phyloP scores from a whole-genome alignment of 1,284 basidiomycete species.

The Leccinum pseudoinsigne region DNA sequence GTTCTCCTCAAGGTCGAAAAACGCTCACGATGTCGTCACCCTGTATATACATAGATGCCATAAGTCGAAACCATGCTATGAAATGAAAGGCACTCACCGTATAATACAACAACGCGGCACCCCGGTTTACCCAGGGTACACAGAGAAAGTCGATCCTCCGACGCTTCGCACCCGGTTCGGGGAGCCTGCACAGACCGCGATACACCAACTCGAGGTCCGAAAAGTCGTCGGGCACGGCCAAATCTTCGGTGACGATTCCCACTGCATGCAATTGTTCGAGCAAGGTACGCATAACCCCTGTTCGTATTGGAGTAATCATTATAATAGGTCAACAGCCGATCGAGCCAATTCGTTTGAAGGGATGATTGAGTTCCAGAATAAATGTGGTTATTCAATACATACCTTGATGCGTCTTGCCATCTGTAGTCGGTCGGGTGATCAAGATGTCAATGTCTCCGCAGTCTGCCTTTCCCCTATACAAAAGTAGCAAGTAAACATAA shows the following conservation, averaged over 20 bases:
- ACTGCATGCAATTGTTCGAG: constrained; percentile 55
- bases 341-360: constrained; percentile 1
- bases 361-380: background rate
- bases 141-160: constrained; percentile 84
- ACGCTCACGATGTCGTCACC: constrained; percentile 79
- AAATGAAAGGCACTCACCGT: constrained; percentile 51
- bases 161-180: constrained; percentile 42
- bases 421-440: constrained; percentile 71
- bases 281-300: constrained; percentile 60
- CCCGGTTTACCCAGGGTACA: constrained; percentile 75
- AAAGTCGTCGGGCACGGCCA: constrained; percentile 69
- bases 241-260: constrained; percentile 74
- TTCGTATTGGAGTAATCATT: background rate
- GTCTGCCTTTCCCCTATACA: constrained; percentile 63
- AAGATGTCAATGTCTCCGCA: constrained; percentile 93
- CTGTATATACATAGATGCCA: constrained; percentile 32
- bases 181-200: constrained; percentile 72
- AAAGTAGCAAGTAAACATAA: constrained; percentile 4
- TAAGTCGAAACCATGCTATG: background rate
- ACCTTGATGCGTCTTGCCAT: constrained; percentile 76
- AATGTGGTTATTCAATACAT: background rate
- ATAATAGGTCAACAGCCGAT: background rate
- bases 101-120: constrained; percentile 87
- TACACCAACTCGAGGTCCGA: constrained; percentile 73
- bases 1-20: background rate